Evolutionary conservation across 495 filamentous ascomycete species (phyloP).

Genomic region (Glonium stellatum): DNA sequence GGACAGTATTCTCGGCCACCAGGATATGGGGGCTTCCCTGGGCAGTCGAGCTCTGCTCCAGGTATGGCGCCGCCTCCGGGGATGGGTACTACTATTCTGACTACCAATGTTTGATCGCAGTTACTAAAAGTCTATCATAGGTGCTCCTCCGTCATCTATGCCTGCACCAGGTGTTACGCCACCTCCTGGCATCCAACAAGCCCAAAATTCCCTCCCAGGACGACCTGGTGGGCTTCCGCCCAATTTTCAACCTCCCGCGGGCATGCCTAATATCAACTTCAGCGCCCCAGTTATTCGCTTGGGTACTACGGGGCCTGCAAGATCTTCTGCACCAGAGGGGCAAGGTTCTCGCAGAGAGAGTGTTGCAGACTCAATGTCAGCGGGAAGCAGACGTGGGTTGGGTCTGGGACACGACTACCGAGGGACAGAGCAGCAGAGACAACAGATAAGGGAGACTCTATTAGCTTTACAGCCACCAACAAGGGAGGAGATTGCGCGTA

Average conservation of each 20-base stretch:
- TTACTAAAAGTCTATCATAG: slow-evolving; percentile 31
- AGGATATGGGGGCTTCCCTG: slow-evolving; percentile 65
- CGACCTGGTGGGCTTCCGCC: slow-evolving; percentile 72
- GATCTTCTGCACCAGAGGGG: slow-evolving; percentile 48
- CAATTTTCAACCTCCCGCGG: slow-evolving; percentile 83
- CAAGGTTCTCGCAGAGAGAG: slow-evolving; percentile 35
- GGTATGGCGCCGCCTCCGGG: slow-evolving; percentile 74
- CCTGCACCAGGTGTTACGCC: slow-evolving; percentile 64
- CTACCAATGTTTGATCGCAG: slow-evolving; percentile 11
- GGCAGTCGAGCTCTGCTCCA: slow-evolving; percentile 48
- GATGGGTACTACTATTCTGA: slow-evolving; percentile 57
- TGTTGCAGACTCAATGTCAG: slow-evolving; percentile 40
- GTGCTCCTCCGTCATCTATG: slow-evolving; percentile 65
- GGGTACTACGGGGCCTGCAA: slow-evolving; percentile 61
- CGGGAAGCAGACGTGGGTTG: slow-evolving; percentile 44
- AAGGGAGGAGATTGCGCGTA: slow-evolving; percentile 81
- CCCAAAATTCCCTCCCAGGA: slow-evolving; percentile 59
- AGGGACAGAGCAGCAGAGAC: slow-evolving; percentile 59
- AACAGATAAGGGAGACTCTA: slow-evolving; percentile 65
- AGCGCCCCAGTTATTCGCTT: slow-evolving; percentile 94
- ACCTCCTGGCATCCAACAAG: slow-evolving; percentile 73
- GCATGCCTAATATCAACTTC: slow-evolving; percentile 97
- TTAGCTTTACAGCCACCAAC: slow-evolving; percentile 77
- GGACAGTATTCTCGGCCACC: slow-evolving; percentile 65
- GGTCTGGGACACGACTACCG: slow-evolving; percentile 59